Base-by-base conservation (phyloP, 129 eudicot species). In the Pseudognaphalium luteoalbum region DNA sequence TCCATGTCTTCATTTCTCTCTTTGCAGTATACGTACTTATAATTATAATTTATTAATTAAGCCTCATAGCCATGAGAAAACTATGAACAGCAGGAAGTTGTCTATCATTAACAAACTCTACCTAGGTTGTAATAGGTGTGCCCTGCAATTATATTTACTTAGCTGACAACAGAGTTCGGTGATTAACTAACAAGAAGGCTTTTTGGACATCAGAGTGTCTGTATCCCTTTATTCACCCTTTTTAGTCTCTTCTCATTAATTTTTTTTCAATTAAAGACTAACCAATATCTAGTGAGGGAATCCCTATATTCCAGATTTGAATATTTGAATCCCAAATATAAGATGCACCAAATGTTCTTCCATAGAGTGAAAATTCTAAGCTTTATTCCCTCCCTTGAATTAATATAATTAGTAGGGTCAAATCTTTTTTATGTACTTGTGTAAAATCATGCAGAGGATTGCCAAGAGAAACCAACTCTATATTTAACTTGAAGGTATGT, bases 121-220 rank as follows among this genome's bases (percentile, higher is more conserved):
- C 66, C 32, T 25, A 61, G 16, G n/a, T 22, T 61, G 42, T 2
- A 60, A 22, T 42, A 73, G 77, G 78, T 70, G 63, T 10, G 14
- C 14, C 14, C 10, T 70, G 51, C 5, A 3, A 61, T 35, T 16
- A 3, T 25, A 7, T 28, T 29, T 34, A 11, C 28, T 29, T 67
- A 22, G 37, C 35, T 28, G 66, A 12, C 37, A 61, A 6, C 66
- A 14, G 33, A 61, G 32, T 25, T 59, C 0, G 4, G 15, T 21
- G 35, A 61, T 22, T 61, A 7, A 61, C 34, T 61, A 28, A 61
- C 66, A 11, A 61, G 34, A 61, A 61, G 33, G 15, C 66, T 61
- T 11, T 10, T 7, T 17, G 29, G 28, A 58, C 28, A 58, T 58
- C 30, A 20, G 22, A 20, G 64, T 58, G 28, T 58, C 64, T 58